A percentile compares a stretch with the other conserved stretches of the same genome.
phyloP scores from a whole-genome alignment of 73 alveolate species.

The Paramecium primaurelia region DNA sequence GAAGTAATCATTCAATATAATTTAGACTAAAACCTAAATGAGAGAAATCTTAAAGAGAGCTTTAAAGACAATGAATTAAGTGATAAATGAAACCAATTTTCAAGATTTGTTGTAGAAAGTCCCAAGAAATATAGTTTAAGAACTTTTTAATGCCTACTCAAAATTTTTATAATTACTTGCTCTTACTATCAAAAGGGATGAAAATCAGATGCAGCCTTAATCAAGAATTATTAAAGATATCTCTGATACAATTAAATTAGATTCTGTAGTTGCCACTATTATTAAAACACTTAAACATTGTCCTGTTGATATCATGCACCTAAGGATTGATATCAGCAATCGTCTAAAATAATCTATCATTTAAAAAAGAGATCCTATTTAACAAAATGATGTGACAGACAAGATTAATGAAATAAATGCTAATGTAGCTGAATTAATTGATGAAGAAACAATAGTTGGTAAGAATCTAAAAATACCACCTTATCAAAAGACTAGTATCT shows the following conservation, averaged over 20 bases:
- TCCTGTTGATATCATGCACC: neutral
- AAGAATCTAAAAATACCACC: neutral
- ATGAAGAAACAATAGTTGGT: neutral
- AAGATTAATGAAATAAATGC: conserved; percentile 4
- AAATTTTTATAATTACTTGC: neutral
- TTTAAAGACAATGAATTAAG: neutral
- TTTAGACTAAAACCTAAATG: neutral
- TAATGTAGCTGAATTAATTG: conserved; percentile 14
- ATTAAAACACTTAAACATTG: neutral
- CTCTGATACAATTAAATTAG: neutral
- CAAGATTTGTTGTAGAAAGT: neutral
- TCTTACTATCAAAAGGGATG: neutral
- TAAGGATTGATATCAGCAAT: neutral
- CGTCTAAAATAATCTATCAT: neutral
- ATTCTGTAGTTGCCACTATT: neutral
- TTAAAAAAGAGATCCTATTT: neutral
- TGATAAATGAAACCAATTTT: conserved; percentile 8
- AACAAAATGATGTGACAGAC: neutral
- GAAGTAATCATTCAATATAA: neutral
- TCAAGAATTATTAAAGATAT: neutral
- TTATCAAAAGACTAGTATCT: neutral
- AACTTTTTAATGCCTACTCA: neutral
- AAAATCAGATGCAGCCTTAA: neutral
- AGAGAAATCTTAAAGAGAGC: neutral
- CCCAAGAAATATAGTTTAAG: neutral